Percentiles rank a stretch among this genome's conserved stretches.
Evolutionary conservation across 140 eudicot species (phyloP).

Genomic region (Bidens hawaiensis): DNA sequence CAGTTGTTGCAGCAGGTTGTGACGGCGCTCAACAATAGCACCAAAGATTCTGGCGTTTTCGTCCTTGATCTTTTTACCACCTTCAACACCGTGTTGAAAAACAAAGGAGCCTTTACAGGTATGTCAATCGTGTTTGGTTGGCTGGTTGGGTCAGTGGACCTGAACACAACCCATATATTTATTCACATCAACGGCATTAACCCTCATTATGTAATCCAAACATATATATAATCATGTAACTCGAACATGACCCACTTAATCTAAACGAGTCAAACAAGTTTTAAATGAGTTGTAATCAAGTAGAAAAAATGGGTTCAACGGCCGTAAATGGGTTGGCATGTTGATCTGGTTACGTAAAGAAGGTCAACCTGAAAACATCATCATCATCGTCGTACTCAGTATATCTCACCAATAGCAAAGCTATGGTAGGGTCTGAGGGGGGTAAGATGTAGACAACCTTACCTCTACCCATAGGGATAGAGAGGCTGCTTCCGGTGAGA

Average conservation of each 20-base stretch:
- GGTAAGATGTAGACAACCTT: too few relatives aligned
- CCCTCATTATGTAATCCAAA: not conserved
- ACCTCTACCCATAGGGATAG: too few relatives aligned
- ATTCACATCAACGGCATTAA: not conserved
- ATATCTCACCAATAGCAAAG: too few relatives aligned
- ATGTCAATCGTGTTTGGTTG: not conserved
- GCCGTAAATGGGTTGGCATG: not conserved
- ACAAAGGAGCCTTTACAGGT: constrained; percentile 52
- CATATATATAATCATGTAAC: not conserved
- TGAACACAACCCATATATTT: not conserved
- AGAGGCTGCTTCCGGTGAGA: too few relatives aligned
- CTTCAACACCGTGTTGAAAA: constrained; percentile 50
- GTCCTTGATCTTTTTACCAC: constrained; percentile 64
- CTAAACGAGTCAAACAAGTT: not conserved
- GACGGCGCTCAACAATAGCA: constrained; percentile 44
- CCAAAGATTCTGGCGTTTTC: constrained; percentile 24
- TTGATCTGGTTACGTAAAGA: not conserved
- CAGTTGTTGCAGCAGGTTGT: constrained; percentile 52
- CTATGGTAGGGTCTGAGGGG: too few relatives aligned
- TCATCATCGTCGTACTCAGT: too few relatives aligned
- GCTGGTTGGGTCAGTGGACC: not conserved
- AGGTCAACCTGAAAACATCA: not conserved
- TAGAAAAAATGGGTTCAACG: not conserved
- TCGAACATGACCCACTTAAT: not conserved
- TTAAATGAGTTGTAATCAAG: not conserved